phyloP scores from a whole-genome alignment of 176 grass and related monocot genomes.

The Avena atlantica region DNA sequence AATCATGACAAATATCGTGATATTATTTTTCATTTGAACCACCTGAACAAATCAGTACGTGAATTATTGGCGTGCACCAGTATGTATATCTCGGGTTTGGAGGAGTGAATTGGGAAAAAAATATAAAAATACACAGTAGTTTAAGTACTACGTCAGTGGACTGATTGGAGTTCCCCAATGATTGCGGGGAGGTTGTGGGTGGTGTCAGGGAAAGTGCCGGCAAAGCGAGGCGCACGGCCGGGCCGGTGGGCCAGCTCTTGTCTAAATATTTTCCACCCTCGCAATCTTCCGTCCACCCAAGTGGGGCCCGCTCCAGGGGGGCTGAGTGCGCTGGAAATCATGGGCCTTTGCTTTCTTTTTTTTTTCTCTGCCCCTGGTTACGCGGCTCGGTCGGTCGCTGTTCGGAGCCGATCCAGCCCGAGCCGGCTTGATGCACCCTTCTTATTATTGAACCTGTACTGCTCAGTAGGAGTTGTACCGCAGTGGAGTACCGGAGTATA shows the following conservation, averaged over 20 bases:
- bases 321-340: constrained; percentile 25
- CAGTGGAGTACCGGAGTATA: too few relatives aligned
- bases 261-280: not conserved
- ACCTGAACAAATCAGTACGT: too few relatives aligned
- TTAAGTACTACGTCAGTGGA: not conserved
- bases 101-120: not conserved
- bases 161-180: constrained; percentile 37
- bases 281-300: not conserved
- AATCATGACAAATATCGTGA: too few relatives aligned
- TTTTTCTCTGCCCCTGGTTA: not conserved
- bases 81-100: not conserved
- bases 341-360: not conserved
- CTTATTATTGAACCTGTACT: not conserved
- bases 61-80: too few relatives aligned
- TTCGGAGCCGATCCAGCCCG: not conserved
- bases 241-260: constrained; percentile 44
- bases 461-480: too few relatives aligned
- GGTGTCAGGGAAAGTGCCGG: constrained; percentile 54
- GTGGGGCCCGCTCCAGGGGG: constrained; percentile 29
- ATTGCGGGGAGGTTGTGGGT: constrained; percentile 50
- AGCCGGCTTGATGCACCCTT: constrained; percentile 7
- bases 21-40: too few relatives aligned
- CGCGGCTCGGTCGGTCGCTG: not conserved
- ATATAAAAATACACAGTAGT: not conserved
- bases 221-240: constrained; percentile 64